Evolutionary conservation across 31 red algal species (phyloP), one percentile per base, ranked within the genome.

Genomic region (Asparagopsis taxiformis): DNA sequence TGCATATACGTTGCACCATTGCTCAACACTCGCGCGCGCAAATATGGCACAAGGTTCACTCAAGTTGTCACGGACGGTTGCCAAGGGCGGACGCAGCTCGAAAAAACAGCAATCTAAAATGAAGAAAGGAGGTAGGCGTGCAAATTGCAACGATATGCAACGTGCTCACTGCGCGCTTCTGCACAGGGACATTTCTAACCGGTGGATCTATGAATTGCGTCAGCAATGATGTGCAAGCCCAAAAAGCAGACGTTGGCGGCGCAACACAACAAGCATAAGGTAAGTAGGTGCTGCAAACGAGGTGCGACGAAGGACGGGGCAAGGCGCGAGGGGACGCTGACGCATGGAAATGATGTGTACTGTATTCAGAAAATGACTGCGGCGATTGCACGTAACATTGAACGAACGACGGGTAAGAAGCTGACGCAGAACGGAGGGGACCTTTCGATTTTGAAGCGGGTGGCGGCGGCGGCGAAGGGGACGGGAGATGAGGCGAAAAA

Each of bases 301-400:
- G n/a, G n/a, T n/a, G n/a, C n/a, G n/a, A n/a, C n/a, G 8, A 0
- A n/a, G 8, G 5, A n/a, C 35, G 11, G 11, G 8, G 23, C 8
- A 38, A 9, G 11, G 37, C 44, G 9, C 17, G 44, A 49, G 44
- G 17, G 8, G 22, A 31, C 36, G 24, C 65, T 32, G 28, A 51
- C n/a, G 6, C 24, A 22, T 37, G 11, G 4, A 16, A 52, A 6
- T 32, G 37, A 35, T 5, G 15, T 68, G 15, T 25, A 29, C 37
- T 6, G 8, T 3, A 4, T 11, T 17, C 68, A 73, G 79, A 72
- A 73, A 72, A 53, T 73, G 26, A 72, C 79, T 17, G 79, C 68
- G 15, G 79, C 79, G 2, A 84, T 84, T 48, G 68, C 30, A 22
- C 52, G 79, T 19, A 84, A 84, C 30, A 84, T 84, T 25, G 79